Conservation (phyloP, 2,329 filamentous ascomycete species). For the Stagonosporopsis tanaceti region DNA sequence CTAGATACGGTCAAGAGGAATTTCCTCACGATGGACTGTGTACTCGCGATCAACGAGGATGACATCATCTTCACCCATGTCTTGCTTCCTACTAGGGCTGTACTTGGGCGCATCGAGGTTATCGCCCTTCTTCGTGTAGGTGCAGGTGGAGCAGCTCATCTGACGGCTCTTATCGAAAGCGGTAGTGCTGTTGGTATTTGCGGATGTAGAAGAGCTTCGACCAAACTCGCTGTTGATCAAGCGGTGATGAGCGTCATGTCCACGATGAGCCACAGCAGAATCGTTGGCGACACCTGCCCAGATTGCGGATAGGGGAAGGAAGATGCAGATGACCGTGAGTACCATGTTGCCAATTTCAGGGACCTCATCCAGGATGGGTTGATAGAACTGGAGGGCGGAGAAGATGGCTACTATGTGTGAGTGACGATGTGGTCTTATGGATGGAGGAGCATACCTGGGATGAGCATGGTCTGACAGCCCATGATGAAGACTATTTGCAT, state of each 20-base stretch:
- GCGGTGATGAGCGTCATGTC: slow-evolving; percentile 37
- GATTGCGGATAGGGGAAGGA: slow-evolving; percentile 71
- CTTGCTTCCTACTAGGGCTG: slow-evolving; percentile 17
- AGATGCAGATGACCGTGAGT: slow-evolving; percentile 67
- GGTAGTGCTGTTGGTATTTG: slow-evolving; percentile 19
- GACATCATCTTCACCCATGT: slow-evolving; percentile 15
- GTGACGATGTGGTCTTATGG: slow-evolving; percentile 14
- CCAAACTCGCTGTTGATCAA: slow-evolving; percentile 38
- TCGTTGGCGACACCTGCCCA: slow-evolving; percentile 62
- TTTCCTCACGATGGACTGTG: slow-evolving; percentile 24
- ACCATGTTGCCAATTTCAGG: slow-evolving; percentile 64
- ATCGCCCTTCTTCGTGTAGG: slow-evolving; percentile 26
- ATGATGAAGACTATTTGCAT: slow-evolving; percentile 74
- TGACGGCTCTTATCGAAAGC: slow-evolving; percentile 29
- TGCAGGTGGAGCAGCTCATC: slow-evolving; percentile 25
- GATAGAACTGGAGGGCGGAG: slow-evolving; percentile 64
- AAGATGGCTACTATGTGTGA: slow-evolving; percentile 63
- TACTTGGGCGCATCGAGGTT: slow-evolving; percentile 23
- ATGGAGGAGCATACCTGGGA: slow-evolving; percentile 61
- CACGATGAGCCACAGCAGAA: slow-evolving; percentile 25
- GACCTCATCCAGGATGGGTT: slow-evolving; percentile 54
- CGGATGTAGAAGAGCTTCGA: slow-evolving; percentile 17
- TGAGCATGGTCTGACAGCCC: slow-evolving; percentile 70
- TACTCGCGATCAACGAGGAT: slow-evolving; percentile 38
- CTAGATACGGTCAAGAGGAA: slow-evolving; percentile 18